phyloP scores from a whole-genome alignment of 108 stramenopile genomes.

The Poteriospumella lacustris region DNA sequence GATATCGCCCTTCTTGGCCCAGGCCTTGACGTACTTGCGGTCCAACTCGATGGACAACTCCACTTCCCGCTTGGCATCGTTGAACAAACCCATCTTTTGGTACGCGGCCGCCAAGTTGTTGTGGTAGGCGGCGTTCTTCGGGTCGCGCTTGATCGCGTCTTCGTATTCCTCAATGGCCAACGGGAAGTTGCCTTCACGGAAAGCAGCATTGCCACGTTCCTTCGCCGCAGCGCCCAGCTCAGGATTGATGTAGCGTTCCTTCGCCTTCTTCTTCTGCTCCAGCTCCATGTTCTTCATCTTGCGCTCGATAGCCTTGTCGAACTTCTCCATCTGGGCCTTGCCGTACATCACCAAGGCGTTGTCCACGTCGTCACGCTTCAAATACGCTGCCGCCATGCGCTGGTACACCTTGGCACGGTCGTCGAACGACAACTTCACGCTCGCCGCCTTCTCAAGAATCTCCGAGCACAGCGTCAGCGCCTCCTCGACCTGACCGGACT shows the following conservation, averaged over 20 bases:
- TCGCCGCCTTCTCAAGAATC: slow-evolving; percentile 58
- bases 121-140: slow-evolving; percentile 88
- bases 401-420: slow-evolving; percentile 86
- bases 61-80: slow-evolving; percentile 81
- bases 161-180: slow-evolving; percentile 51
- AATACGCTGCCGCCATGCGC: slow-evolving; percentile 82
- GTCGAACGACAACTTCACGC: slow-evolving; percentile 65
- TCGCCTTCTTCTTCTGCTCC: slow-evolving; percentile 81
- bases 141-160: slow-evolving; percentile 95
- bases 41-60: slow-evolving; percentile 92
- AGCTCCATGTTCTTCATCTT: slow-evolving; percentile 82
- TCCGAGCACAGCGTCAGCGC: slow-evolving; percentile 65
- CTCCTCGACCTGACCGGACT: slow-evolving; percentile 77
- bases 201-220: slow-evolving; percentile 87
- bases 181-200: slow-evolving; percentile 77
- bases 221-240: slow-evolving; percentile 94
- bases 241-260: slow-evolving; percentile 80
- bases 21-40: slow-evolving; percentile 94
- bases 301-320: slow-evolving; percentile 78
- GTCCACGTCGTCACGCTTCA: slow-evolving; percentile 76
- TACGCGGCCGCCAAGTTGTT: slow-evolving; percentile 94
- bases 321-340: slow-evolving; percentile 62
- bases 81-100: slow-evolving; percentile 92
- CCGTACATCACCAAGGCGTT: slow-evolving; percentile 83
- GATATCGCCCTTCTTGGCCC: slow-evolving; percentile 90